Evolutionary conservation across 495 filamentous ascomycete species (phyloP).

Genomic region (Lindgomyces ingoldianus): DNA sequence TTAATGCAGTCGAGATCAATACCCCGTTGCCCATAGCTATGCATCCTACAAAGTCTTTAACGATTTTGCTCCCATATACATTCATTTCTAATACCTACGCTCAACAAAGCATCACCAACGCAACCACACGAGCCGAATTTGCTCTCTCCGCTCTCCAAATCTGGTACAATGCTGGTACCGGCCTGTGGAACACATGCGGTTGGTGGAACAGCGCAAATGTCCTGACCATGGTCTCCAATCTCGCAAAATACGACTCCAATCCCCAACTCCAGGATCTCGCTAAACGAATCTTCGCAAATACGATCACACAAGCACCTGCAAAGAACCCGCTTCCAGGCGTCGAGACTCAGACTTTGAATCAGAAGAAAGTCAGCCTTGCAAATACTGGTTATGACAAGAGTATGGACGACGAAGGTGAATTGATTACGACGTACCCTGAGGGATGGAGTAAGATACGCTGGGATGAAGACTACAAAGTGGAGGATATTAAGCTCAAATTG

Average conservation of each 20-base stretch:
- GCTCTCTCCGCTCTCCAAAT: slow-evolving; percentile 50
- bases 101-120: slow-evolving; percentile 13
- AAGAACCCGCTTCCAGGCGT: slow-evolving; percentile 35
- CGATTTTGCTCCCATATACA: background rate
- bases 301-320: slow-evolving; percentile 41
- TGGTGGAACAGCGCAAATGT: slow-evolving; percentile 81
- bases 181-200: slow-evolving; percentile 65
- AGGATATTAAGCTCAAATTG: background rate
- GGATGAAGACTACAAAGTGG: background rate
- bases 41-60: background rate
- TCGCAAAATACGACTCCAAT: slow-evolving; percentile 52
- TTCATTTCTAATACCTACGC: slow-evolving; percentile 14
- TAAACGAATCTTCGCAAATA: slow-evolving; percentile 45
- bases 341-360: slow-evolving; percentile 1
- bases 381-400: slow-evolving; percentile 14
- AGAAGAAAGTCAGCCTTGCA: background rate
- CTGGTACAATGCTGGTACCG: slow-evolving; percentile 64
- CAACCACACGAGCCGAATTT: slow-evolving; percentile 58
- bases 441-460: slow-evolving; percentile 3
- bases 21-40: background rate
- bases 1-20: background rate
- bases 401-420: slow-evolving; percentile 1
- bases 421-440: slow-evolving; percentile 1
- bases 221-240: slow-evolving; percentile 64
- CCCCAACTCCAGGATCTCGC: slow-evolving; percentile 21